Evolutionary conservation across 2,329 filamentous ascomycete genomes (phyloP).

Genomic region (Harringtonia lauricola): DNA sequence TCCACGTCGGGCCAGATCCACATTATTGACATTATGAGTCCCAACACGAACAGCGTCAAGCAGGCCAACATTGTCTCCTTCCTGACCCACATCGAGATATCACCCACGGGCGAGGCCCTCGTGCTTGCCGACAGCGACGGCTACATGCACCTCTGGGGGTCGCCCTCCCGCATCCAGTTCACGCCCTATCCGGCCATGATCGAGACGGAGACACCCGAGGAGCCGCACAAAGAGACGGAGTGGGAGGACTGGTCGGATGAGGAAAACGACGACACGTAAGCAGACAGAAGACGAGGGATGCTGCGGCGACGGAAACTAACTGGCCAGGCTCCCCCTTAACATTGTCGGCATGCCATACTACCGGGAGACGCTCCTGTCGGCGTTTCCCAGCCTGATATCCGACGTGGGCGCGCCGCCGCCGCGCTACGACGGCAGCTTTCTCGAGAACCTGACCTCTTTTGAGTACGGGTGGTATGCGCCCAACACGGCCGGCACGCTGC

Average conservation of each 20-base stretch:
- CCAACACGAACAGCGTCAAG: slow-evolving; percentile 73
- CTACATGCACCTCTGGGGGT: slow-evolving; percentile 79
- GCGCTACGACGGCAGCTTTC: slow-evolving; percentile 60
- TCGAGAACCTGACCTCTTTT: slow-evolving; percentile 56
- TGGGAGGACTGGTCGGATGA: slow-evolving; percentile 14
- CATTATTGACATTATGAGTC: slow-evolving; percentile 90
- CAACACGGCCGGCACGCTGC: slow-evolving; percentile 59
- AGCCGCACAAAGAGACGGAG: slow-evolving; percentile 17
- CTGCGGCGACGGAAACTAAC: not conserved
- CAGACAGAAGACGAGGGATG: not conserved
- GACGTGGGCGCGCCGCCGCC: slow-evolving; percentile 76
- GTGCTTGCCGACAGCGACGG: slow-evolving; percentile 71
- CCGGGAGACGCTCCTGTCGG: slow-evolving; percentile 73
- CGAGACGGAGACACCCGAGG: slow-evolving; percentile 61
- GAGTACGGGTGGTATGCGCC: slow-evolving; percentile 72
- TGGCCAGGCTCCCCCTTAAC: slow-evolving; percentile 50
- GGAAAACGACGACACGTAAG: slow-evolving; percentile 11
- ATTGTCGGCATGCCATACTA: slow-evolving; percentile 89
- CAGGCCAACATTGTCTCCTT: slow-evolving; percentile 69
- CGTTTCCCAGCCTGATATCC: slow-evolving; percentile 75
- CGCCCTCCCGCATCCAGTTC: slow-evolving; percentile 74
- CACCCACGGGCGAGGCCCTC: slow-evolving; percentile 77
- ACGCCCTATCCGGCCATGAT: slow-evolving; percentile 69
- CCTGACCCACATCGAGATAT: slow-evolving; percentile 73
- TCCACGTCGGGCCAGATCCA: slow-evolving; percentile 91